Base-by-base conservation (phyloP, 225 moss, liverwort and hornwort genomes). In the Marchantia paleacea region DNA sequence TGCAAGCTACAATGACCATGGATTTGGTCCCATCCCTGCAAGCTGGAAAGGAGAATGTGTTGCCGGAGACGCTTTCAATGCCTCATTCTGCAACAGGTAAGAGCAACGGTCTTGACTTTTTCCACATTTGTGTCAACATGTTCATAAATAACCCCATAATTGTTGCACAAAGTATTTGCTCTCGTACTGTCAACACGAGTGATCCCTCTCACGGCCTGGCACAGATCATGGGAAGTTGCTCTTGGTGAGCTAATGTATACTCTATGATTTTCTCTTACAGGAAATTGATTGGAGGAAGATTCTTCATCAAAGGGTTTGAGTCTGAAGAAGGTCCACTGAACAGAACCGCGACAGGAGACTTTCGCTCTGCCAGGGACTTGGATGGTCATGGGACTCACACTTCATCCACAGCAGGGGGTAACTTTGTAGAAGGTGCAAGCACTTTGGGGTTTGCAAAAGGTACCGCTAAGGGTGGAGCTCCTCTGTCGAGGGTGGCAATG, bases 331-430 rank as follows among this genome's bases (percentile, higher is more conserved):
- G 91, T 9, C 81, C 77, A 8, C 54, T 94, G 58, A 91, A 94
- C 79, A 24, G 77, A 1, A 70, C 88, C 20, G 49, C 54, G 25
- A 78, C 81, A 10, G 81, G 81, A 64, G 90, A 92, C 47, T 91
- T 47, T 61, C 79, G 77, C 19, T 96, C 92, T 51, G 86, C 87
- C 60, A 87, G 94, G 64, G 94, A 94, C 24, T 3, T n/a, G 0
- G 91, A 94, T 16, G 94, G 96, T 24, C 96, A 96, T 79, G 96
- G 96, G 51, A 94, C 94, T 10, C 96, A 96, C 81, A 96, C 96
- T 15, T 55, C 89, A 39, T 89, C 96, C 55, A 94, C 96, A 18
- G 85, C 90, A 26, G 91, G 85, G 7, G 94, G 94, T 0, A 90
- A 80, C 67, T 94, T 87, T 76, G 87, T 90, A 28, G 24, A 60